Evolutionary conservation across 2,329 filamentous ascomycete genomes (phyloP), one percentile per base, ranked within the genome.

Genomic region (Colletotrichum lindemuthianum): DNA sequence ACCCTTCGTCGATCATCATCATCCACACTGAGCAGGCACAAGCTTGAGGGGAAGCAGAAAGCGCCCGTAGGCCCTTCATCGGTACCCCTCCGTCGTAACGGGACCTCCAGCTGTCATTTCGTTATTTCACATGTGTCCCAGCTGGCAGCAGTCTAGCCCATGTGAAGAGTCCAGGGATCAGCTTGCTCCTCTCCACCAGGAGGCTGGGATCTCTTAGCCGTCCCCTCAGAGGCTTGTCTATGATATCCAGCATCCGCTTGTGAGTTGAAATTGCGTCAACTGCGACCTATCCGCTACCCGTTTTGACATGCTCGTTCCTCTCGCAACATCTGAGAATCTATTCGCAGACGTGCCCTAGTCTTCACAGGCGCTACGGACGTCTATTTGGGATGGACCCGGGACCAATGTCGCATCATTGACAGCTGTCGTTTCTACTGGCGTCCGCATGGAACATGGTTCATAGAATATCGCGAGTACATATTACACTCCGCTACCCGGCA

Each of bases 11-110:
- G 37, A 13, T 6, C 37, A 9, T 15, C 43, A 16, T 55, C 34
- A 11, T 15, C 61, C 50, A 60, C 61, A 49, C 33, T 54, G 56
- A 41, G 39, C 61, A 50, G 39, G 59, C 40, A 39, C 34, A 40
- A 47, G 54, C 59, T 47, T 45, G 59, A 59, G 59, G 54, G 47
- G 53, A 63, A 52, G 39, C 47, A 52, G 36, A 40, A 44, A 44
- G 32, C 34, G 37, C 52, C 52, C 16, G n/a, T 16, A 13, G 41
- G 11, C 52, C 41, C 15, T 34, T 10, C 10, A 47, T 12, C 43
- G 8, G 43, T 16, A 41, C 34, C 44, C 44, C 44, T 57, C 54
- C 36, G 15, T 41, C 54, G 24, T 36, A 24, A 41, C 3, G 36
- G 36, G 56, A 41, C 54, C 24, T 24, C 40, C 54, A 52, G 60